phyloP scores from a whole-genome alignment of 2,329 filamentous ascomycete species.

The Trichoderma sp. region DNA sequence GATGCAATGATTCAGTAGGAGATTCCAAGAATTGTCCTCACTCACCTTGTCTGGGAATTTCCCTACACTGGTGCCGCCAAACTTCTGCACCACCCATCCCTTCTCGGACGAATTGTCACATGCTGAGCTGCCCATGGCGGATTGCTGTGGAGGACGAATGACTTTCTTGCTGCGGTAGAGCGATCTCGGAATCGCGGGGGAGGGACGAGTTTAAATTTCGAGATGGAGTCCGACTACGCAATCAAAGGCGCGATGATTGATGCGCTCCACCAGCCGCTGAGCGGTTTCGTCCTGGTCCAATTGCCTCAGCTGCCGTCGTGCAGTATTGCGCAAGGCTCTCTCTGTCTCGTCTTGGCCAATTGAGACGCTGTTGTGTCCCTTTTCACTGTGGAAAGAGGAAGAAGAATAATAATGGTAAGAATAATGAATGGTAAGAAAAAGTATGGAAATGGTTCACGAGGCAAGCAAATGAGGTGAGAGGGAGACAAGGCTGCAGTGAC shows the following conservation, averaged over 20 bases:
- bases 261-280: constrained; percentile 2
- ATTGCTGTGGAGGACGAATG: background rate
- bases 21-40: background rate
- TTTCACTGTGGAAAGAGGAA: background rate
- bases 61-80: constrained; percentile 91
- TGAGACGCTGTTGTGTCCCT: no score
- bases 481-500: background rate
- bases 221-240: no score
- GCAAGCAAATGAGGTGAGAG: no score
- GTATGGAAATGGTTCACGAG: no score
- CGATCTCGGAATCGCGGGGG: constrained; percentile 24
- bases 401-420: background rate
- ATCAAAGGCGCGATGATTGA: background rate
- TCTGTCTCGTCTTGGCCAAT: background rate
- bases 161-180: constrained; percentile 6
- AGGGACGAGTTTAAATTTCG: no score
- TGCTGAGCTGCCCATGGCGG: constrained; percentile 40
- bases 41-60: constrained; percentile 78
- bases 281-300: background rate
- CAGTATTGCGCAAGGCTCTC: background rate
- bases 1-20: background rate
- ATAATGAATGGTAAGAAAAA: background rate
- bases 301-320: background rate
- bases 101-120: constrained; percentile 45
- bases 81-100: constrained; percentile 89